These are phyloP conservation scores for Coniochaeta sp. DNA, from an alignment of 2,329 filamentous ascomycete genomes.

Conservation along the genomic window DNA sequence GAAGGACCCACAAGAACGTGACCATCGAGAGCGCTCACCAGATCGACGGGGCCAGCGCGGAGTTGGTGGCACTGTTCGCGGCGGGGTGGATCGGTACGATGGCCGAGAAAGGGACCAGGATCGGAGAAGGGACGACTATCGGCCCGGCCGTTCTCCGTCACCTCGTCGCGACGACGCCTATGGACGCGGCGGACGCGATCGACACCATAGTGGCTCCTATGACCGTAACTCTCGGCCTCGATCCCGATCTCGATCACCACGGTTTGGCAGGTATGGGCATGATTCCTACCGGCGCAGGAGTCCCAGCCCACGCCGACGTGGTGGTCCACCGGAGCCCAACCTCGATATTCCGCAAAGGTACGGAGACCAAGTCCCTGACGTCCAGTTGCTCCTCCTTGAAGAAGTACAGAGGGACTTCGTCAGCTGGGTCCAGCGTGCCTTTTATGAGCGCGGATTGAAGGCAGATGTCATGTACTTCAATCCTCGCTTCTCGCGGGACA, in stretches of 20 bases:
- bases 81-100: conserved; percentile 40
- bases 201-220: conserved; percentile 25
- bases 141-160: conserved; percentile 52
- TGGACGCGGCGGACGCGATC: background rate
- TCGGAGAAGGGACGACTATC: conserved; percentile 54
- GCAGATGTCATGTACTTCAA: conserved; percentile 75
- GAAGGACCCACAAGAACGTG: conserved; percentile 49
- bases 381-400: conserved; percentile 78
- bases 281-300: conserved; percentile 60
- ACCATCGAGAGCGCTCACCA: conserved; percentile 47
- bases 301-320: conserved; percentile 52
- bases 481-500: conserved; percentile 66
- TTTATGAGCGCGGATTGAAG: conserved; percentile 62
- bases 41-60: conserved; percentile 38
- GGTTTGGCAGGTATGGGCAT: conserved; percentile 31
- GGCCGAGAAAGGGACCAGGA: conserved; percentile 37
- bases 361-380: conserved; percentile 73
- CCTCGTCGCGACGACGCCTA: conserved; percentile 41
- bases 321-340: conserved; percentile 47
- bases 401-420: conserved; percentile 75
- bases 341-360: conserved; percentile 67
- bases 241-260: conserved; percentile 66
- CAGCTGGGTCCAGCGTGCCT: conserved; percentile 70
- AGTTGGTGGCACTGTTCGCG: conserved; percentile 33
- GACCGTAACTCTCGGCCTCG: conserved; percentile 44